A percentile compares a stretch with the other conserved stretches of the same genome.
phyloP scores from a whole-genome alignment of 2,329 filamentous ascomycete genomes.

The Proliferodiscus dingleyae region DNA sequence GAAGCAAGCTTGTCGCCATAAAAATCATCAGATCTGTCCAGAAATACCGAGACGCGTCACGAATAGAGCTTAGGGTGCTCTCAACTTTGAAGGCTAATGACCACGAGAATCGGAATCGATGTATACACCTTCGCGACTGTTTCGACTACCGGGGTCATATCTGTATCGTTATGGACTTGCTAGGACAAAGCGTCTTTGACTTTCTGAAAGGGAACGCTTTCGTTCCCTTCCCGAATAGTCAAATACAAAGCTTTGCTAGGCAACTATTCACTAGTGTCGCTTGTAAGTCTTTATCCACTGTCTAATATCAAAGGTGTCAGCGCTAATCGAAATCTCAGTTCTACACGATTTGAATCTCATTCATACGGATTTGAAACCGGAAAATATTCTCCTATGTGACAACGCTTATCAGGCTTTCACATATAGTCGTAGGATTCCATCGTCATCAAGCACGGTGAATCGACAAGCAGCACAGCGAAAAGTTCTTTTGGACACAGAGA shows the following conservation, averaged over 20 bases:
- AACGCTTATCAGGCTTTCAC: conserved; percentile 65
- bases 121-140: conserved; percentile 92
- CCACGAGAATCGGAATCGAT: conserved; percentile 85
- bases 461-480: conserved; percentile 59
- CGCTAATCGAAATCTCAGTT: conserved; percentile 49
- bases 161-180: conserved; percentile 71
- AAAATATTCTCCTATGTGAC: conserved; percentile 64
- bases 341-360: conserved; percentile 96
- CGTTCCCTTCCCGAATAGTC: conserved; percentile 95
- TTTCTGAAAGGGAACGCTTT: conserved; percentile 95
- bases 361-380: conserved; percentile 75
- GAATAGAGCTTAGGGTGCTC: conserved; percentile 89
- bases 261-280: conserved; percentile 98
- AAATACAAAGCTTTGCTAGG: conserved; percentile 94
- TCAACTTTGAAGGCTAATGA: conserved; percentile 92
- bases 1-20: conserved; percentile 76
- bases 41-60: conserved; percentile 93
- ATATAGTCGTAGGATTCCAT: conserved; percentile 65
- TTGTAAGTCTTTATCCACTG: conserved; percentile 57
- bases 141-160: conserved; percentile 98
- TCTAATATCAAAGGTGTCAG: not conserved
- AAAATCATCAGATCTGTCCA: conserved; percentile 98
- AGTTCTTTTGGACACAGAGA: conserved; percentile 64
- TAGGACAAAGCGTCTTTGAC: conserved; percentile 96
- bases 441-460: conserved; percentile 55